Base-by-base conservation (phyloP, 192 early-diverging fungal species). In the Coemansia sp. region DNA sequence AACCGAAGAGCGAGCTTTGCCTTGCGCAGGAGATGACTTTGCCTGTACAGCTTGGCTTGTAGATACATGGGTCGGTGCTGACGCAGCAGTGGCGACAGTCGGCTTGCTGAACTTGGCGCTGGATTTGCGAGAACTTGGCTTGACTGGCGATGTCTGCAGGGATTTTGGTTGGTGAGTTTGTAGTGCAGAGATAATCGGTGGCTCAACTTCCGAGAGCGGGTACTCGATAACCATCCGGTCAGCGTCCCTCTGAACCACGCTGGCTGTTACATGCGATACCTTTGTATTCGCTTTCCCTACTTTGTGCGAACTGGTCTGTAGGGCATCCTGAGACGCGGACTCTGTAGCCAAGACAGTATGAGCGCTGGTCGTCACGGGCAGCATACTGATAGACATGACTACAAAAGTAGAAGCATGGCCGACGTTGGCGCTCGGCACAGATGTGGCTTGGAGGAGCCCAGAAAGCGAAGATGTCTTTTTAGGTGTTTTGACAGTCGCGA, bases 201-300 rank as follows among this genome's bases (percentile, higher is more conserved):
- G 58, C 46, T 53, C 43, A 4, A 64, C 39, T 2, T 74, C 61
- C 8, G 60, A 39, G 61, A 68, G 61, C 0, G 66, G 72, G 27
- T 68, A 74, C 24, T 68, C 72, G 20, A 74, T 68, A 18, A 40
- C 72, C 27, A 74, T n/a, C 5, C 33, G 62, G 38, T 53, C 62
- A 0, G 50, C 38, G 15, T 46, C 22, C 22, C 34, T 39, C 22
- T 29, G 36, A 18, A 41, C 33, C 12, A 40, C 33, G 22, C 33
- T 50, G n/a, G 20, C 13, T 18, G 29, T 62, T 8, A 33, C 43
- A 43, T 24, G 60, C 31, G 27, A 62, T 15, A 61, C 31, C 46
- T 36, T 52, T 40, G 20, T 15, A 38, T 38, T 24, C 10, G 38
- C 36, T 40, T 24, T 24, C 5, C 57, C 29, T 7, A 0, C n/a